These are phyloP conservation scores for Ceratocystiopsis minuta DNA, from an alignment of 2,329 filamentous ascomycete species.

Conservation along the genomic window DNA sequence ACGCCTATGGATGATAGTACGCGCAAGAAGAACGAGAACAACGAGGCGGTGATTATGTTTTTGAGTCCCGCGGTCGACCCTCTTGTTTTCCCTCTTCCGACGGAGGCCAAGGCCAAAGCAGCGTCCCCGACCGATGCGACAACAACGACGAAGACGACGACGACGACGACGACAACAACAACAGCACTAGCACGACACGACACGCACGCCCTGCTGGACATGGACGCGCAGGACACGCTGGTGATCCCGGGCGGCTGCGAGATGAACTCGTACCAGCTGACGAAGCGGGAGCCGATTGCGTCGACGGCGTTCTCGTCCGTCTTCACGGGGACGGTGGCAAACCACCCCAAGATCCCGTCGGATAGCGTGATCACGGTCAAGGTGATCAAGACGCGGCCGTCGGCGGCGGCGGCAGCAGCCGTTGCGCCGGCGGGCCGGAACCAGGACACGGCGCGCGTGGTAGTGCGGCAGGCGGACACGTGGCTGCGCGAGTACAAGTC, in stretches of 20 bases:
- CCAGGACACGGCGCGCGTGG: conserved; percentile 33
- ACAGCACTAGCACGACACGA: too few relatives aligned
- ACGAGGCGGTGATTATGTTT: conserved; percentile 38
- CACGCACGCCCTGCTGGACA: conserved; percentile 30
- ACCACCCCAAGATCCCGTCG: conserved; percentile 29
- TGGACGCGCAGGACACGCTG: conserved; percentile 30
- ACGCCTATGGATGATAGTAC: conserved; percentile 14
- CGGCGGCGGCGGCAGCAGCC: conserved; percentile 13
- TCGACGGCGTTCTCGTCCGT: conserved; percentile 36
- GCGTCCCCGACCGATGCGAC: too few relatives aligned
- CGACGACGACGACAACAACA: too few relatives aligned
- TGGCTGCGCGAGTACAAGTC: conserved; percentile 40
- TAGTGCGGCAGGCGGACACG: conserved; percentile 40
- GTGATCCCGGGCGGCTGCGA: conserved; percentile 31
- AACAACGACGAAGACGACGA: too few relatives aligned
- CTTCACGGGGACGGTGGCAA: conserved; percentile 24
- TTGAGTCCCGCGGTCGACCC: conserved; percentile 30
- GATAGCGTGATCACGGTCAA: conserved; percentile 41
- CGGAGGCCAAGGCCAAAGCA: conserved; percentile 13
- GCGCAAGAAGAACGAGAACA: conserved; percentile 9
- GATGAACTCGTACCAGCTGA: conserved; percentile 34
- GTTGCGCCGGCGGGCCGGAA: conserved; percentile 20
- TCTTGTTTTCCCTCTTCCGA: conserved; percentile 33
- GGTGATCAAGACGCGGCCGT: conserved; percentile 35
- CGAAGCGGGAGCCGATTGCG: conserved; percentile 37